These are phyloP conservation scores for Maudiozyma bulderi DNA, from an alignment of 805 yeast species.

Conservation along the genomic window DNA sequence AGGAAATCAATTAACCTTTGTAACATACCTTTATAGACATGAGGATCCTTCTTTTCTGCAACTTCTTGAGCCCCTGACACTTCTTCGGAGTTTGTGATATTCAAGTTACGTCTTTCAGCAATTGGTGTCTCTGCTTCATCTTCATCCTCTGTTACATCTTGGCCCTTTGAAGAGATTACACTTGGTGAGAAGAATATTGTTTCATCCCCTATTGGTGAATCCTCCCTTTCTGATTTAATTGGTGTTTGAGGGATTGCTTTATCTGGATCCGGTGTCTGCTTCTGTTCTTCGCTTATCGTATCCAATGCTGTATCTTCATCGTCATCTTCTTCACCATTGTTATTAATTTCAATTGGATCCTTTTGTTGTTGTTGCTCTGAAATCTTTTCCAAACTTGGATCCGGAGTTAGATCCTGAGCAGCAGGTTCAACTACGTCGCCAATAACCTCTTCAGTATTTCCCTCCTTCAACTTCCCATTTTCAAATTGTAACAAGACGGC, in stretches of 20 bases:
- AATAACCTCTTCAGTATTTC: background rate
- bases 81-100: no score
- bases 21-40: constrained; percentile 4
- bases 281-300: background rate
- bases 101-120: background rate
- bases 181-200: background rate
- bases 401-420: background rate
- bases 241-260: background rate
- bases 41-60: background rate
- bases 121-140: background rate
- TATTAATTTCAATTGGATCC: background rate
- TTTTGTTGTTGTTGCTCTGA: background rate
- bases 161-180: background rate
- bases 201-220: background rate
- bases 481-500: constrained; percentile 15
- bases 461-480: background rate
- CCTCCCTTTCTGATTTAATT: background rate
- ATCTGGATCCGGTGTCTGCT: background rate
- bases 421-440: background rate
- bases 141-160: background rate
- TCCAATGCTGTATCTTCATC: background rate
- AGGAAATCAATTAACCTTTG: constrained; percentile 5
- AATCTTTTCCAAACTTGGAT: background rate
- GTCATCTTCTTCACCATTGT: background rate
- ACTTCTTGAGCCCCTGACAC: background rate